Evolutionary conservation across 2,329 filamentous ascomycete species (phyloP), one percentile per base, ranked within the genome.

Genomic region (Fusarium staphyleae): DNA sequence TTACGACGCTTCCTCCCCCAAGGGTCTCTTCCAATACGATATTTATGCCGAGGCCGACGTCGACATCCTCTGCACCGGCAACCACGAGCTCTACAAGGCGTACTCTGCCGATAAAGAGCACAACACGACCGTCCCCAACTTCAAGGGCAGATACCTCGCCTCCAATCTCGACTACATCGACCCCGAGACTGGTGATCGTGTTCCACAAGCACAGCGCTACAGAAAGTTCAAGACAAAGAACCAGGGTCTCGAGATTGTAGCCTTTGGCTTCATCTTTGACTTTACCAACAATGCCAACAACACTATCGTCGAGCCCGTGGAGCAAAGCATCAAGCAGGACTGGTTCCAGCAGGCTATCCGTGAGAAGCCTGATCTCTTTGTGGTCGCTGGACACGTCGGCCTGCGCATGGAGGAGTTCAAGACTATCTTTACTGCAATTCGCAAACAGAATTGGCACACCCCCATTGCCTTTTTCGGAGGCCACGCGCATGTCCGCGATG

Each of bases 241-340:
- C 62, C 90, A 91, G 63, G 89, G 88, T 4, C 86, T 96, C 54
- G 84, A 88, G 13, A 85, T 99, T 52, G 78, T 96, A 41, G 90
- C 93, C 0, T 93, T 99, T 72, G 95, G 95, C 2, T 98, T 99
- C 73, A 77, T 99, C 3, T 99, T 97, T 73, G 87, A 99, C 75
- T 99, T 99, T 67, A 90, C 84, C 1, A 87, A 87, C 14, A 96
- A 96, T 71, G 88, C 89, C 49, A 95, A 96, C 71, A 98, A 98
- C 72, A 96, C 91, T 0, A 79, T 91, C 3, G 90, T 98, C 0
- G 87, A 91, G 63, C 84, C 82, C 0, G 93, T 96, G 2, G 85
- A 89, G 62, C 83, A 96, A 8, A 89, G 91, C 0, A 82, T 98
- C 65, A 86, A 90, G 69, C 87, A 96, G 70, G 74, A 85, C 6